These are phyloP conservation scores for Nepenthes mirabilis DNA, from an alignment of 148 eudicot genomes.

Conservation along the genomic window DNA sequence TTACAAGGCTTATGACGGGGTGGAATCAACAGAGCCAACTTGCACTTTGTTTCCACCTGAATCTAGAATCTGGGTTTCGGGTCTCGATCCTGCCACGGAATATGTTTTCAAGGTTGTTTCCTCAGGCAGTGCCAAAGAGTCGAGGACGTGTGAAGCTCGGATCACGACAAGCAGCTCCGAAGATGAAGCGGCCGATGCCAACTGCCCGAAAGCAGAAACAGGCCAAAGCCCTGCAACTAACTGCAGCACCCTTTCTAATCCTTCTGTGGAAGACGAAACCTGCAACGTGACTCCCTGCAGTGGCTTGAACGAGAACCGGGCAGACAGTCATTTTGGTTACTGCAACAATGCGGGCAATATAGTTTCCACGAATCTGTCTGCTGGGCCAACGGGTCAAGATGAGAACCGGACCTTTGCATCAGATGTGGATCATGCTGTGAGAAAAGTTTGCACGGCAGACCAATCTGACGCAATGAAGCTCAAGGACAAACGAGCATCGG, in stretches of 20 bases:
- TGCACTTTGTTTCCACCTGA: slow-evolving; percentile 37
- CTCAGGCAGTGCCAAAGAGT: slow-evolving; percentile 23
- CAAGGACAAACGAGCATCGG: slow-evolving; percentile 14
- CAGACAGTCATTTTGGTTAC: slow-evolving; percentile 17
- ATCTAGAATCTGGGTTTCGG: slow-evolving; percentile 36
- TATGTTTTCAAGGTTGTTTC: slow-evolving; percentile 49
- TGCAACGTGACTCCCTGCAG: slow-evolving; percentile 25
- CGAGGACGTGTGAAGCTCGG: slow-evolving; percentile 29
- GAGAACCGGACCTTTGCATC: slow-evolving; percentile 15
- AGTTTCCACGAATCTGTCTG: slow-evolving; percentile 5
- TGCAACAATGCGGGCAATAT: slow-evolving; percentile 11
- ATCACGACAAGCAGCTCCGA: slow-evolving; percentile 18
- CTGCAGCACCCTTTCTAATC: slow-evolving; percentile 81
- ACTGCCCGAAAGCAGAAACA: slow-evolving; percentile 19
- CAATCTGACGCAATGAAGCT: slow-evolving; percentile 16
- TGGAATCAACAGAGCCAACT: slow-evolving; percentile 40
- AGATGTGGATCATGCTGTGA: slow-evolving; percentile 8
- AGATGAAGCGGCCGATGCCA: slow-evolving; percentile 9
- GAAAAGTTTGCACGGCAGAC: not conserved
- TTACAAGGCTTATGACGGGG: slow-evolving; percentile 41
- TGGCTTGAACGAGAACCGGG: slow-evolving; percentile 19
- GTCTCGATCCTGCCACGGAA: slow-evolving; percentile 47
- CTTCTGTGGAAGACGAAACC: slow-evolving; percentile 89
- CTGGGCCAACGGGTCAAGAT: slow-evolving; percentile 5
- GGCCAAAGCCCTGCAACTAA: slow-evolving; percentile 66